Percentiles rank a stretch among this genome's conserved stretches.
Conservation (phyloP, 116 monocot genomes). For the Dioscorea cayenensis region DNA sequence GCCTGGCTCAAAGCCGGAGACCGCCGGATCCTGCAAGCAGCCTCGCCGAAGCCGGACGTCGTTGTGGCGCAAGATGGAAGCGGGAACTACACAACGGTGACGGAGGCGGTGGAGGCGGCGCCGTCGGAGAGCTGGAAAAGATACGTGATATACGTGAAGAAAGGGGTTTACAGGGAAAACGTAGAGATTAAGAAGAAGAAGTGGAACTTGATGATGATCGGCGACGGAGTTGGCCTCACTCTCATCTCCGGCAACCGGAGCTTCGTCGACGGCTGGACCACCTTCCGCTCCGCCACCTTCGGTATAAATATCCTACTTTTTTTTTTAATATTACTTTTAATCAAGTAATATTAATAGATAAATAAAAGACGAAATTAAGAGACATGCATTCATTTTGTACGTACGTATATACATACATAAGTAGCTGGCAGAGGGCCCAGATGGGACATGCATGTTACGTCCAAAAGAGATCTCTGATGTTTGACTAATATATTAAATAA, state of each 20-base stretch:
- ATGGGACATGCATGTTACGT: too few relatives aligned
- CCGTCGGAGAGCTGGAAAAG: conserved; percentile 46
- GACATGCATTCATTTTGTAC: background rate
- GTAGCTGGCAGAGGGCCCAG: too few relatives aligned
- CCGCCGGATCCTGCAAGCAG: conserved; percentile 29
- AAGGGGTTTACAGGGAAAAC: conserved; percentile 72
- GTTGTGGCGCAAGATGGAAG: conserved; percentile 86
- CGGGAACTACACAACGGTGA: conserved; percentile 61
- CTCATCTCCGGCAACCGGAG: conserved; percentile 61
- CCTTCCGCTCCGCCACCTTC: conserved; percentile 70
- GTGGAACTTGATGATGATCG: conserved; percentile 78
- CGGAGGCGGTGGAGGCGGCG: conserved; percentile 57
- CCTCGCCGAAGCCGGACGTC: conserved; percentile 24
- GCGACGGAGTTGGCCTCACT: conserved; percentile 66
- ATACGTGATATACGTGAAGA: conserved; percentile 80
- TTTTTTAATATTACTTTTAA: background rate
- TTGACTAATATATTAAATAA: too few relatives aligned
- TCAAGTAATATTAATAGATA: background rate
- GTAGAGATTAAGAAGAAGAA: conserved; percentile 83
- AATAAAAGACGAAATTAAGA: background rate
- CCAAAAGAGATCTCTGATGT: too few relatives aligned
- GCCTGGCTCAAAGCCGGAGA: conserved; percentile 41
- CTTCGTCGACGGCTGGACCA: conserved; percentile 81
- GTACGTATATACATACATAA: too few relatives aligned
- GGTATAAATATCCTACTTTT: conserved; percentile 29